These are phyloP conservation scores for Phoenix roebelenii DNA, from an alignment of 176 grass and related monocot genomes.

Conservation along the genomic window DNA sequence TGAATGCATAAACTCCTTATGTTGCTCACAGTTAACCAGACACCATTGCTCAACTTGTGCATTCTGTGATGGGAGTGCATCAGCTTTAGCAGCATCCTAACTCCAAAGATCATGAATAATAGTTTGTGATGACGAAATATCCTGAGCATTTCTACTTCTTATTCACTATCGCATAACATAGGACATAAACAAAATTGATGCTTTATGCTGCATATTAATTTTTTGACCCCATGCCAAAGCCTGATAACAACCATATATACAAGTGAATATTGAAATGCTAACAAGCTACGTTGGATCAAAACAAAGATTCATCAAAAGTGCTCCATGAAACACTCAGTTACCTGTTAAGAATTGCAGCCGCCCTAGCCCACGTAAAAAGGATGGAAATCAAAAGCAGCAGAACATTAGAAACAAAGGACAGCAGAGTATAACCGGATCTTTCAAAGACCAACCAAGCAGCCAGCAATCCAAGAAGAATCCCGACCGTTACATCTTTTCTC, in stretches of 20 bases:
- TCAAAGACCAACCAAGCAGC: conserved; percentile 38
- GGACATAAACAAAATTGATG: too few relatives aligned
- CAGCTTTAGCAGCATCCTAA: too few relatives aligned
- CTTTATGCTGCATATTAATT: too few relatives aligned
- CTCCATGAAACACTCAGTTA: background rate
- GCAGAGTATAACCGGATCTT: conserved; percentile 34
- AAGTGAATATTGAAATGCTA: too few relatives aligned
- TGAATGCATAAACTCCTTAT: background rate
- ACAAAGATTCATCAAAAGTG: background rate
- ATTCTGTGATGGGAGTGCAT: too few relatives aligned
- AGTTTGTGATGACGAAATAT: too few relatives aligned
- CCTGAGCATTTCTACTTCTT: too few relatives aligned
- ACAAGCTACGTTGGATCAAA: background rate
- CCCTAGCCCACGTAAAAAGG: conserved; percentile 52
- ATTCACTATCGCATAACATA: too few relatives aligned
- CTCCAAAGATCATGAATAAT: too few relatives aligned
- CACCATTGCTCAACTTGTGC: too few relatives aligned
- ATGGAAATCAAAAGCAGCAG: conserved; percentile 43
- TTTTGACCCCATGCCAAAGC: too few relatives aligned
- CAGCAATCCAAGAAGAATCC: conserved; percentile 19
- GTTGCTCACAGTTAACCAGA: background rate
- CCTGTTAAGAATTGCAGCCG: conserved; percentile 34
- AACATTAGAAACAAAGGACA: conserved; percentile 46
- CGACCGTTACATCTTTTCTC: conserved; percentile 22
- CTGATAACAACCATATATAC: too few relatives aligned